These are phyloP conservation scores for Globisporangium okanoganense DNA, from an alignment of 352 stramenopile genomes.

Conservation along the genomic window DNA sequence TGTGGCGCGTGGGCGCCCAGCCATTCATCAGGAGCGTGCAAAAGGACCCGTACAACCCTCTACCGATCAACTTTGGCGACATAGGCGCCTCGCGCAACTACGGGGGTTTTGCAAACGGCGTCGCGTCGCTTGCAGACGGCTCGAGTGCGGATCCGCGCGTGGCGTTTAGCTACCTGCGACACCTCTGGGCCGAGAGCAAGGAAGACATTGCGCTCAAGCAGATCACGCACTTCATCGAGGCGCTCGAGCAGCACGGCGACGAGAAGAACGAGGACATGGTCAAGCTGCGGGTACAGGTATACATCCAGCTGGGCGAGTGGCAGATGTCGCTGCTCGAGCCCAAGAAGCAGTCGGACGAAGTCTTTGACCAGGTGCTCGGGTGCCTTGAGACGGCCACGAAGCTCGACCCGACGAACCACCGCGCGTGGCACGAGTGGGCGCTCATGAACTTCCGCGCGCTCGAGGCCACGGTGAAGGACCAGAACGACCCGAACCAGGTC, in stretches of 20 bases:
- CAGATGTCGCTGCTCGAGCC: conserved; percentile 77
- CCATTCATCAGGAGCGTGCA: conserved; percentile 81
- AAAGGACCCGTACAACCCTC: conserved; percentile 50
- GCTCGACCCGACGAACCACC: conserved; percentile 91
- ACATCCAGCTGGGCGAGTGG: conserved; percentile 85
- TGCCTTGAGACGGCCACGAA: conserved; percentile 82
- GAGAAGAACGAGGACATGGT: conserved; percentile 68
- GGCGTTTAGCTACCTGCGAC: conserved; percentile 75
- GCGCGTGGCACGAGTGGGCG: conserved; percentile 98
- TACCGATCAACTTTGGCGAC: conserved; percentile 68
- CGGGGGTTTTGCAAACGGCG: conserved; percentile 45
- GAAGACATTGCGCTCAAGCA: conserved; percentile 81
- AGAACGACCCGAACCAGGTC: conserved; percentile 32
- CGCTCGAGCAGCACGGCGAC: conserved; percentile 63
- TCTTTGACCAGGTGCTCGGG: conserved; percentile 74
- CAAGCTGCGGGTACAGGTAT: conserved; percentile 77
- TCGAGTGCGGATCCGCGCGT: conserved; percentile 70
- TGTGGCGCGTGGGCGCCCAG: conserved; percentile 77
- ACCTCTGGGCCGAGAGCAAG: conserved; percentile 79
- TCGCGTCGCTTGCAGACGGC: conserved; percentile 59
- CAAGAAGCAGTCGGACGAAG: conserved; percentile 60
- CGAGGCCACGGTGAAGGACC: conserved; percentile 58
- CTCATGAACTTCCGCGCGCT: conserved; percentile 95
- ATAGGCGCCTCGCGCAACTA: conserved; percentile 30
- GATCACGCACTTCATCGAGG: conserved; percentile 83